Percentiles rank a stretch among this genome's conserved stretches.
Conservation (phyloP, 2,329 filamentous ascomycete species). For the Macrophomina pseudophaseolina region DNA sequence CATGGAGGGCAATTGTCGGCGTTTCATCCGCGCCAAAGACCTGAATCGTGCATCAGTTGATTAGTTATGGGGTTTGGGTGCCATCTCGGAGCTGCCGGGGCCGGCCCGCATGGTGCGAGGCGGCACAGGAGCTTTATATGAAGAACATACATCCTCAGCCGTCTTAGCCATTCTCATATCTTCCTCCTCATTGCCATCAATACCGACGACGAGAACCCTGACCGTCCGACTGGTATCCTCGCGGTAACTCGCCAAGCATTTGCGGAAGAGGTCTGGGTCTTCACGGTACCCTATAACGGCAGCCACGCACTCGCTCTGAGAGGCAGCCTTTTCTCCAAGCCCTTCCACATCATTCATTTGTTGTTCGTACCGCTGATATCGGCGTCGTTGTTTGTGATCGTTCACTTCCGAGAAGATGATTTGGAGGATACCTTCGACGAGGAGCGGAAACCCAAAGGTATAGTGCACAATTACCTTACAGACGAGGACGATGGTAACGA, state of each 20-base stretch:
- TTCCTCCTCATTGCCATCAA: slow-evolving; percentile 38
- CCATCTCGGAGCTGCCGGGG: slow-evolving; percentile 6
- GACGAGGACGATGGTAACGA: neutral
- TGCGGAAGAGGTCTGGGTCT: slow-evolving; percentile 36
- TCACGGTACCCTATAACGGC: slow-evolving; percentile 41
- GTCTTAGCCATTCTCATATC: slow-evolving; percentile 39
- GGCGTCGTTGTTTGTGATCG: neutral
- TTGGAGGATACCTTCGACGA: neutral
- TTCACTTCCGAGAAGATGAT: neutral
- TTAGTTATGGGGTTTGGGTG: neutral
- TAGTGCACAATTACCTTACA: neutral
- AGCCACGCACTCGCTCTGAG: slow-evolving; percentile 33
- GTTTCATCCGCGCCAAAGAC: neutral
- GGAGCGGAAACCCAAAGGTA: slow-evolving; percentile 4
- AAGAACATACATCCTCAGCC: slow-evolving; percentile 34
- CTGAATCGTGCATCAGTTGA: neutral
- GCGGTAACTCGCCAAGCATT: slow-evolving; percentile 39
- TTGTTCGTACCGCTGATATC: neutral
- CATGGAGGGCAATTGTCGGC: slow-evolving; percentile 31
- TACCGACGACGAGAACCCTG: slow-evolving; percentile 33
- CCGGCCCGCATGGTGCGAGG: neutral
- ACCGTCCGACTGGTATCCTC: slow-evolving; percentile 33
- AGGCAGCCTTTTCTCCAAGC: neutral
- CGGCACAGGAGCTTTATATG: too few relatives aligned
- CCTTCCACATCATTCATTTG: neutral